Conservation (phyloP, 1,284 basidiomycete genomes). For the Tilletia caries region DNA sequence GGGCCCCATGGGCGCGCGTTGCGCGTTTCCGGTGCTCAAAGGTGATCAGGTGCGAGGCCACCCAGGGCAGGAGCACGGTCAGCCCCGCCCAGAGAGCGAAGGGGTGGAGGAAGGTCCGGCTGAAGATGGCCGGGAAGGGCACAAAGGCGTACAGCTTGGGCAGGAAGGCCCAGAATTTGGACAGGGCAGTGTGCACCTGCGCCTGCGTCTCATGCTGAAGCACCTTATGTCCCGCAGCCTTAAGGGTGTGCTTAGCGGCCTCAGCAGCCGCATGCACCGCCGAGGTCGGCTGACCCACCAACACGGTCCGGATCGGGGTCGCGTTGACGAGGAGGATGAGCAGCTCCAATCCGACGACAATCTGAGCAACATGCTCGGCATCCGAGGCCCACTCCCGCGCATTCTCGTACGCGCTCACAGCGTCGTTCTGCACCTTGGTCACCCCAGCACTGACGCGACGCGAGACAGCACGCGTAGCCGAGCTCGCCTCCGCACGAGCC, state of each 20-base stretch:
- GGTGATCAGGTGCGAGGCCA: conserved; percentile 11
- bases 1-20: conserved; percentile 6
- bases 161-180: conserved; percentile 10
- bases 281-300: conserved; percentile 22
- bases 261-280: conserved; percentile 22
- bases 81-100: conserved; percentile 32
- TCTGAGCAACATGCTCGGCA: conserved; percentile 32
- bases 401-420: conserved; percentile 26
- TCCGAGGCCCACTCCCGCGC: conserved; percentile 34
- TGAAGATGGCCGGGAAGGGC: conserved; percentile 15
- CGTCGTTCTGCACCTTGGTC: conserved; percentile 28
- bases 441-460: conserved; percentile 19
- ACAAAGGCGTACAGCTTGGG: conserved; percentile 13
- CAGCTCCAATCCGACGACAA: conserved; percentile 38
- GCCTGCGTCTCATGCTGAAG: conserved; percentile 38
- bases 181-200: conserved; percentile 26
- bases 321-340: conserved; percentile 32
- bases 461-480: conserved; percentile 15
- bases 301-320: conserved; percentile 33
- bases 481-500: conserved; percentile 28
- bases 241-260: conserved; percentile 21
- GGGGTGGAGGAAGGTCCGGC: conserved; percentile 34
- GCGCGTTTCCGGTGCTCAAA: conserved; percentile 13
- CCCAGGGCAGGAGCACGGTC: conserved; percentile 10
- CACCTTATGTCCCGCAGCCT: conserved; percentile 29